Conservation (phyloP, 1,284 basidiomycete species). For the Ganoderma resinaceum region DNA sequence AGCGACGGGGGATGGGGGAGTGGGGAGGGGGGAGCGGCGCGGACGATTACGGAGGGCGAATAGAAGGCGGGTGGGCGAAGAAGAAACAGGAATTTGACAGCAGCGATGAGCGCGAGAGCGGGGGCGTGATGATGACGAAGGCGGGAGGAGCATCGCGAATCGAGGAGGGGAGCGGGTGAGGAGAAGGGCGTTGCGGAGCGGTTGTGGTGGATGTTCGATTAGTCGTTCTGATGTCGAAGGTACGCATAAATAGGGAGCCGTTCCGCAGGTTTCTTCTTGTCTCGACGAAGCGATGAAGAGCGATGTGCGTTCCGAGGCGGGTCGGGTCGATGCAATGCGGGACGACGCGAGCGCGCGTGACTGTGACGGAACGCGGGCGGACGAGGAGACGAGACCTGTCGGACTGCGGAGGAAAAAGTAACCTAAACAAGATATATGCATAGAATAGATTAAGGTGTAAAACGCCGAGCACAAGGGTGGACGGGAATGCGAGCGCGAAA, state of each 20-base stretch:
- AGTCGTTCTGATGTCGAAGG: slow-evolving; percentile 21
- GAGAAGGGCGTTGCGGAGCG: background rate
- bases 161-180: background rate
- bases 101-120: background rate
- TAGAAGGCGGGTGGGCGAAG: background rate
- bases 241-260: slow-evolving; percentile 11
- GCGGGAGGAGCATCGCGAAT: background rate
- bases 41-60: slow-evolving; percentile 18
- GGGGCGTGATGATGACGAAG: background rate
- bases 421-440: slow-evolving; percentile 25
- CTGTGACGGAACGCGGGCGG: background rate
- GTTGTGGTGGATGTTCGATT: slow-evolving; percentile 18
- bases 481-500: slow-evolving; percentile 17
- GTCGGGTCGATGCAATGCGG: background rate
- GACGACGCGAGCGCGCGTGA: background rate
- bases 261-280: background rate
- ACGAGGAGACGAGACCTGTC: background rate
- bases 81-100: slow-evolving; percentile 4
- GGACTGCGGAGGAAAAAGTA: background rate
- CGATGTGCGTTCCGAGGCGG: background rate
- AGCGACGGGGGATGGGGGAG: background rate
- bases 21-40: background rate
- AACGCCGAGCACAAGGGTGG: slow-evolving; percentile 1
- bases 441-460: slow-evolving; percentile 29
- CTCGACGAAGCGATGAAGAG: background rate